Percentiles rank a stretch among this genome's conserved stretches.
phyloP scores from a whole-genome alignment of 768 basidiomycete species.

The Mycena indigotica region DNA sequence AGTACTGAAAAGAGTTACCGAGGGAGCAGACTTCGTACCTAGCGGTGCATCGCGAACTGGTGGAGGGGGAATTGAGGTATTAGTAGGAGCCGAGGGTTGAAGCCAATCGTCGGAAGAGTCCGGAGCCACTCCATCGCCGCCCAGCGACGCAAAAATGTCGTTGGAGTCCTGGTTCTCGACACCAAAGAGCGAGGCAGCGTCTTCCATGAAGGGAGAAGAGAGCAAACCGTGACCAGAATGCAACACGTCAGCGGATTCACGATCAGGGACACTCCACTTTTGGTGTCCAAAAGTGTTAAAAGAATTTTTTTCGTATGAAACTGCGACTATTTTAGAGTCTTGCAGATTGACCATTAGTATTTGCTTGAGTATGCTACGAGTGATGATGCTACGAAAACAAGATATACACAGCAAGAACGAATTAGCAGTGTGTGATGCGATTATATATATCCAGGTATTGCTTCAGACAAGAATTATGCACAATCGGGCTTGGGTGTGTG shows the following conservation, averaged over 20 bases:
- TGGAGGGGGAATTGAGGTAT: conserved; percentile 14
- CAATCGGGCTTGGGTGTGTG: background rate
- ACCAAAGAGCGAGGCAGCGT: conserved; percentile 79
- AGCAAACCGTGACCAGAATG: conserved; percentile 11
- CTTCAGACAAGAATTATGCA: background rate
- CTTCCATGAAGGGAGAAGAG: conserved; percentile 54
- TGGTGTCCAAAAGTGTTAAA: no score
- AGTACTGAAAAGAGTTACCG: background rate
- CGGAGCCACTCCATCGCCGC: conserved; percentile 33
- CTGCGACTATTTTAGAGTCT: no score
- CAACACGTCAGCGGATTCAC: background rate
- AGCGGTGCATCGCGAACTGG: conserved; percentile 2
- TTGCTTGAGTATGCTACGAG: background rate
- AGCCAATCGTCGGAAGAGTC: conserved; percentile 31
- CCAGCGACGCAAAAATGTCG: conserved; percentile 68
- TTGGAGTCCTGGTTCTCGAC: conserved; percentile 54
- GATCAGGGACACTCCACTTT: no score
- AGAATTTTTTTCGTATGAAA: no score
- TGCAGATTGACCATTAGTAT: no score
- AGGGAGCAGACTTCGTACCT: background rate
- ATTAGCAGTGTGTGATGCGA: background rate
- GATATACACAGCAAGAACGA: conserved; percentile 16
- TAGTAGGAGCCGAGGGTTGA: conserved; percentile 10
- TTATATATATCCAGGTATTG: background rate
- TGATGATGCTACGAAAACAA: conserved; percentile 23